Evolutionary conservation across 352 stramenopile genomes (phyloP), one percentile per base, ranked within the genome.

Genomic region (Phytophthora palmivora): DNA sequence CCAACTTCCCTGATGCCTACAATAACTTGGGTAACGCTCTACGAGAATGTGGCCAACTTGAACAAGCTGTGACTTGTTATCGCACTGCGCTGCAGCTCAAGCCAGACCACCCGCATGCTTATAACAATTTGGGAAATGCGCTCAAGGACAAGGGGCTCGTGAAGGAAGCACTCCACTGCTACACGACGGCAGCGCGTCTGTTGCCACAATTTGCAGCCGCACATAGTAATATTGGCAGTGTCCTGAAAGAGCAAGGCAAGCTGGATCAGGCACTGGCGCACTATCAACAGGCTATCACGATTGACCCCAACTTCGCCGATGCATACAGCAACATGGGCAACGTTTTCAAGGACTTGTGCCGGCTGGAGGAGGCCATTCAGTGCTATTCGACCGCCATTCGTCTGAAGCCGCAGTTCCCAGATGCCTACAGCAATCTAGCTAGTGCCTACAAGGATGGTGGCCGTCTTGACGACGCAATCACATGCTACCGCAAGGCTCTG

Each of bases 321-420:
- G 92, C 93, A 3, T 98, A 96, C 73, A 96, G 84, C 67, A 98
- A 98, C 66, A 96, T 98, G 79, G 94, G 93, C 57, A 97, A 97
- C 65, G 91, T 96, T 24, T 98, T 97, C 59, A 97, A 97, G 61
- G 92, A 98, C 48, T 59, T 97, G 21, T 81, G 86, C 26, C 82
- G 88, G 0, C 67, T 97, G 0, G 82, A 95, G 7, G 91, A 98
- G 39, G 92, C 92, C 7, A 95, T 97, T 52, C 73, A 88, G 49
- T 97, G 89, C 72, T 97, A 97, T 75, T 91, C 72, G 43, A 96
- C 85, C 7, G 91, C 91, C 8, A 96, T 97, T 46, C 86, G 92
- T 8, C 72, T 98, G 14, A 96, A 97, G 42, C 89, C 89, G 18
- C 60, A 80, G 30, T 97, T 97, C 49, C 85, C 89, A 0, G 94